These are phyloP conservation scores for Diutina pseudorugosa DNA, from an alignment of 1,139 yeast genomes.

Conservation along the genomic window DNA sequence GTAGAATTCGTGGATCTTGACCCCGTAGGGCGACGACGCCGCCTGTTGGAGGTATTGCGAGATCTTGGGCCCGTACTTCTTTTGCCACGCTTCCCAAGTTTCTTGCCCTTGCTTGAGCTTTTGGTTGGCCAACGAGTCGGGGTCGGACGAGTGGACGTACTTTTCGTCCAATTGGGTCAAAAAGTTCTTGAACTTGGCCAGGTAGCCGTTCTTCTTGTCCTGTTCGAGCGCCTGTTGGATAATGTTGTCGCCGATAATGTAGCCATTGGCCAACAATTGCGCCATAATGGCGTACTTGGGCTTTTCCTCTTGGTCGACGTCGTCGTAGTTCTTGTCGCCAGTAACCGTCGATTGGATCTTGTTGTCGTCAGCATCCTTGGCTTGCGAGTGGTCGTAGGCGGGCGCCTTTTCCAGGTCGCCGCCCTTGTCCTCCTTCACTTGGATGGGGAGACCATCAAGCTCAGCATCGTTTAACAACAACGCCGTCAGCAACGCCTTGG, in stretches of 20 bases:
- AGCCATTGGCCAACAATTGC: slow-evolving; percentile 64
- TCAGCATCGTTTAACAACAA: slow-evolving; percentile 63
- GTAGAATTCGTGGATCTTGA: slow-evolving; percentile 40
- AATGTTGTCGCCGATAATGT: slow-evolving; percentile 50
- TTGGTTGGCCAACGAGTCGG: slow-evolving; percentile 14
- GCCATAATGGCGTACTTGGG: slow-evolving; percentile 71
- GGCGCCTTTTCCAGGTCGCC: slow-evolving; percentile 7
- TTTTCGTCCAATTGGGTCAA: slow-evolving; percentile 43
- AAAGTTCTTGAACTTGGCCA: slow-evolving; percentile 44
- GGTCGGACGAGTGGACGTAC: slow-evolving; percentile 45
- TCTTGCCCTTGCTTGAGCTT: slow-evolving; percentile 8
- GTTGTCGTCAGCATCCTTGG: slow-evolving; percentile 11
- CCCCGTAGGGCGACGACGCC: slow-evolving; percentile 30
- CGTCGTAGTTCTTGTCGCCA: slow-evolving; percentile 28
- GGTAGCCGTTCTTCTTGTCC: slow-evolving; percentile 55
- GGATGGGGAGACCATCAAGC: slow-evolving; percentile 44
- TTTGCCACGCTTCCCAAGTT: slow-evolving; percentile 8
- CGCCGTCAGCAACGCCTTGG: slow-evolving; percentile 65
- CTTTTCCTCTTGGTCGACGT: slow-evolving; percentile 63
- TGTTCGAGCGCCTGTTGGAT: slow-evolving; percentile 47
- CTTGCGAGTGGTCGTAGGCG: slow-evolving; percentile 9
- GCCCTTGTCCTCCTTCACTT: slow-evolving; percentile 24
- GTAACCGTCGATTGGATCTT: slow-evolving; percentile 16
- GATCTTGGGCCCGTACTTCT: slow-evolving; percentile 16
- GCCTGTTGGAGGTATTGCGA: slow-evolving; percentile 40